Base-by-base conservation (phyloP, 2,329 filamentous ascomycete species). In the Geoglossum cookeanum region DNA sequence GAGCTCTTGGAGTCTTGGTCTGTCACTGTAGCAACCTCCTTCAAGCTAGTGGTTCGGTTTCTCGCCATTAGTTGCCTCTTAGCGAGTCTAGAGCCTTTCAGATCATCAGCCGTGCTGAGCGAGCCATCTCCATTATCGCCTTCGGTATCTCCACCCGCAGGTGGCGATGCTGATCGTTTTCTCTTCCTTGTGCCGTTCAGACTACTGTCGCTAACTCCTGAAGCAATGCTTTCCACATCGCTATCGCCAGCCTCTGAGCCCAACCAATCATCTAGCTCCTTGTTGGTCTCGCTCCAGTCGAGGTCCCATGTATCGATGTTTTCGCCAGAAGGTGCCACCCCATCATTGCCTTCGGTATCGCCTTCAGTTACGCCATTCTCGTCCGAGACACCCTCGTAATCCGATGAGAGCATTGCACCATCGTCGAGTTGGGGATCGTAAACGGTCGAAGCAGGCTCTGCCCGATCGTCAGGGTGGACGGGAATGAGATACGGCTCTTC, bases 401-500 rank as follows among this genome's bases (percentile, higher is more conserved):
- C 55, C 27, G 56, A 58, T 9, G 42, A 51, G 59, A 32, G 58
- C 53, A 48, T 47, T 15, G 48, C 56, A 32, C 45, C 57, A 27
- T 62, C 64, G 0, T 61, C 63, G 1, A 64, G 65, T 6, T 65
- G 64, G 3, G 64, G 66, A 0, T 66, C 67, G 0, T 70, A 73
- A 1, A 72, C 73, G 33, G 61, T 61, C 33, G 63, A 60, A 13
- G 70, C 67, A 13, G 68, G 70, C 55, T 71, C 68, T 3, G 70
- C 70, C 13, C 79, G 75, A 62, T 88, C 84, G 17, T 82, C 78
- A 0, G 84, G 80, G 55, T 88, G 82, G 1, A 89, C 76, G n/a
- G 84, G 76, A 52, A 94, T 77, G n/a, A 85, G 73, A 65, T 91
- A 95, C 0, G 84, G 83, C 1, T 75, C 75, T 67, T 96, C 90